These are phyloP conservation scores for Phytophthora tubulina DNA, from an alignment of 352 stramenopile species.

Conservation along the genomic window DNA sequence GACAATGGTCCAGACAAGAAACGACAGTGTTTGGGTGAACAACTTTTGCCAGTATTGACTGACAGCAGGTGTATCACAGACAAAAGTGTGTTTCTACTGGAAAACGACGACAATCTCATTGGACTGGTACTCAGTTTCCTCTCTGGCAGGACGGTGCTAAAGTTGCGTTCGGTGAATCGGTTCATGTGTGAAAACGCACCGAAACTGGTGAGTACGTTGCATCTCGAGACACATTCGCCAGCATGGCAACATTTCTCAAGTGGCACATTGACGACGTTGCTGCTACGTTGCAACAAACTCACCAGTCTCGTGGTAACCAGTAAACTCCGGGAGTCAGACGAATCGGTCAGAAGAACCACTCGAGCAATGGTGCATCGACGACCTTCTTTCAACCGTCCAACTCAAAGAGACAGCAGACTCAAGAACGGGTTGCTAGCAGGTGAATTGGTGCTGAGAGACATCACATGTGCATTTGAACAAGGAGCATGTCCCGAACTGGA, in stretches of 20 bases:
- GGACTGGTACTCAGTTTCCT: conserved; percentile 60
- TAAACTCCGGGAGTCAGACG: conserved; percentile 29
- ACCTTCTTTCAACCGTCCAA: conserved; percentile 31
- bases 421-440: conserved; percentile 23
- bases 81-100: conserved; percentile 43
- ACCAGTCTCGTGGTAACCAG: conserved; percentile 53
- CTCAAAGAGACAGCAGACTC: conserved; percentile 5
- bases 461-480: conserved; percentile 40
- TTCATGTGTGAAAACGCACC: conserved; percentile 54
- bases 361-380: conserved; percentile 23
- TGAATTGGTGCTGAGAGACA: conserved; percentile 34
- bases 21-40: conserved; percentile 16
- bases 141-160: conserved; percentile 54
- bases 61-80: conserved; percentile 6
- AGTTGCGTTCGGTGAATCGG: conserved; percentile 49
- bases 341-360: conserved; percentile 1
- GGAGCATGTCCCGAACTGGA: conserved; percentile 48
- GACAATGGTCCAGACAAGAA: conserved; percentile 10
- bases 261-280: conserved; percentile 42
- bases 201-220: conserved; percentile 52
- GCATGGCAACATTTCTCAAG: conserved; percentile 37
- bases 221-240: conserved; percentile 47
- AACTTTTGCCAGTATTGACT: not conserved
- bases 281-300: conserved; percentile 51
- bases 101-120: conserved; percentile 59